Evolutionary conservation across 371 early-diverging fungal genomes (phyloP).

Genomic region (Lichtheimia ramosa): DNA sequence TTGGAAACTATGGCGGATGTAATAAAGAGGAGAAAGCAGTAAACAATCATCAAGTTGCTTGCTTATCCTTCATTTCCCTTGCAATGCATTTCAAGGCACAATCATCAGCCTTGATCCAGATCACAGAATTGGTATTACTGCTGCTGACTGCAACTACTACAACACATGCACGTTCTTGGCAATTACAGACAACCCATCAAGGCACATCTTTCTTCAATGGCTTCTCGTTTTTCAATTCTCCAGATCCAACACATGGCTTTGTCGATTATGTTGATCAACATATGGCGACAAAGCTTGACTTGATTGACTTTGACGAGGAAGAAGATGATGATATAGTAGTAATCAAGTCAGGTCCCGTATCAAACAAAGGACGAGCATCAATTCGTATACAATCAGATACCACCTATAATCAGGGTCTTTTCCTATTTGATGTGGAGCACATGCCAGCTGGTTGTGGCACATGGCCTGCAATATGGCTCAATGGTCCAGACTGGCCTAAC

Average conservation of each 20-base stretch:
- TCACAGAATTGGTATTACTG: not conserved
- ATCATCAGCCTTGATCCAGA: too few species aligned
- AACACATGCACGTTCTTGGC: slow-evolving; percentile 14
- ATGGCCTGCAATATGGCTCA: slow-evolving; percentile 41
- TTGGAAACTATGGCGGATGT: too few species aligned
- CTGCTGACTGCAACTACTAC: not conserved
- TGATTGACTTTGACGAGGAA: slow-evolving; percentile 8
- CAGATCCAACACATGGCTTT: slow-evolving; percentile 50
- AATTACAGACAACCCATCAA: slow-evolving; percentile 9
- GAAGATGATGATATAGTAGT: slow-evolving; percentile 4
- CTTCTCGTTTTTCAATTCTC: slow-evolving; percentile 33
- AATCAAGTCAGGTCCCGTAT: too few species aligned
- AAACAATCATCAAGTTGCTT: too few species aligned
- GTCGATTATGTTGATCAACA: slow-evolving; percentile 40
- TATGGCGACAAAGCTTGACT: slow-evolving; percentile 17
- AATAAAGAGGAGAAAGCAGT: too few species aligned
- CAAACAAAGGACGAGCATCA: slow-evolving; percentile 15
- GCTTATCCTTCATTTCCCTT: too few species aligned
- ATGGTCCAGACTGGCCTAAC: slow-evolving; percentile 37
- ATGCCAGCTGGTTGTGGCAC: slow-evolving; percentile 42
- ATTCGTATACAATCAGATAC: slow-evolving; percentile 26
- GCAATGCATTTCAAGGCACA: too few species aligned
- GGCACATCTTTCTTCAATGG: slow-evolving; percentile 29
- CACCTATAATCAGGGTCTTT: slow-evolving; percentile 27
- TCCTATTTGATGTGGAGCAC: slow-evolving; percentile 38